Evolutionary conservation across 164 flowering plant genomes (phyloP).

Genomic region (Tinospora cordifolia): DNA sequence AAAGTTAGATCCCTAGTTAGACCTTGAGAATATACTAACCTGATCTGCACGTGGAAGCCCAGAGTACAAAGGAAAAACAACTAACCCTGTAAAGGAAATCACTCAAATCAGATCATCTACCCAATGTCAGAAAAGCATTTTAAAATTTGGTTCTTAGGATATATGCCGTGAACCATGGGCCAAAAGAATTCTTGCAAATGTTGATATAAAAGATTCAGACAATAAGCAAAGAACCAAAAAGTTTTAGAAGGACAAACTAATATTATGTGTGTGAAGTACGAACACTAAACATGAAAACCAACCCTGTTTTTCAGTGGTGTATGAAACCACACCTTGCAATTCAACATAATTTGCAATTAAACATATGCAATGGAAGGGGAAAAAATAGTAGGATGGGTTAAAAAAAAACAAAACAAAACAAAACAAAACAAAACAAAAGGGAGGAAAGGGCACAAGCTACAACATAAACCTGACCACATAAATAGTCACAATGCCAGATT

Average conservation of each 20-base stretch:
- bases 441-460: too few relatives aligned
- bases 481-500: too few relatives aligned
- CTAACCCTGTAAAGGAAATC: constrained; percentile 47
- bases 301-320: too few relatives aligned
- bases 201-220: neutral
- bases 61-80: constrained; percentile 72
- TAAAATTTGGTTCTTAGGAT: neutral
- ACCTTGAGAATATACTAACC: constrained; percentile 33
- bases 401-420: too few relatives aligned
- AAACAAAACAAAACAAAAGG: too few relatives aligned
- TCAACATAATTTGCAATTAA: too few relatives aligned
- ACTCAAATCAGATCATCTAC: constrained; percentile 2
- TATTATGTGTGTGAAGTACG: neutral
- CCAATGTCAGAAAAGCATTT: neutral
- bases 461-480: too few relatives aligned
- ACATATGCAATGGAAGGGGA: too few relatives aligned
- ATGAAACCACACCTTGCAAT: too few relatives aligned
- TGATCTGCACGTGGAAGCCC: constrained; percentile 91
- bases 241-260: neutral
- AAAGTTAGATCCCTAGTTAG: neutral
- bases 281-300: neutral
- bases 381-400: too few relatives aligned
- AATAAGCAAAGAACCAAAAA: neutral
- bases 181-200: neutral
- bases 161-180: neutral